Conservation (phyloP, 1,139 yeast species). For the Suhomyces panamericanus region DNA sequence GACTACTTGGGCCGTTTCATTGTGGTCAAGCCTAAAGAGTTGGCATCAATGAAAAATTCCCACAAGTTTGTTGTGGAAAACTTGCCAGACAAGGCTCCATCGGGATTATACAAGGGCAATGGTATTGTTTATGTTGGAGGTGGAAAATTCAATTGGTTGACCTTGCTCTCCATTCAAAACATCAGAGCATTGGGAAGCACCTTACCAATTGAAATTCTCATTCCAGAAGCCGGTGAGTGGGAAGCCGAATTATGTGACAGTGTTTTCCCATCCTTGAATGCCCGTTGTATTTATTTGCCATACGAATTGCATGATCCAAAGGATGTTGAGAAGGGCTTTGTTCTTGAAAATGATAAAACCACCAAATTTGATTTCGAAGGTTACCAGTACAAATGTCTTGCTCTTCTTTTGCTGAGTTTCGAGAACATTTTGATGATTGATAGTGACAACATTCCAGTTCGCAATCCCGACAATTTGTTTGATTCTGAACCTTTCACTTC, state of each 20-base stretch:
- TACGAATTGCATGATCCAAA: constrained; percentile 48
- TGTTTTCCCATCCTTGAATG: constrained; percentile 65
- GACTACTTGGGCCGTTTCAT: constrained; percentile 54
- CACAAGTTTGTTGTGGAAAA: constrained; percentile 55
- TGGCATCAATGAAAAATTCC: constrained; percentile 46
- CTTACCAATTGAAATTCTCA: constrained; percentile 75
- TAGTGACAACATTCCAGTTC: constrained; percentile 72
- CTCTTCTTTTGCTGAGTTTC: constrained; percentile 72
- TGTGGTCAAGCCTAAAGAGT: constrained; percentile 50
- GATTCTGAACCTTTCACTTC: constrained; percentile 23
- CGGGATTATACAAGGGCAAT: constrained; percentile 55
- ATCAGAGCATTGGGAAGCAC: constrained; percentile 62
- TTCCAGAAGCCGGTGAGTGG: constrained; percentile 69
- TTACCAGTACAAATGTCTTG: constrained; percentile 76
- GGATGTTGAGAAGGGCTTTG: constrained; percentile 8
- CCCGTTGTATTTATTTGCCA: constrained; percentile 66
- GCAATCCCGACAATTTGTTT: constrained; percentile 47
- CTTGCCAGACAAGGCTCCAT: constrained; percentile 51
- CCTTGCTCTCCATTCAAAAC: constrained; percentile 63
- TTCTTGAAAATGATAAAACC: constrained; percentile 8
- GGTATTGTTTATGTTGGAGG: constrained; percentile 87
- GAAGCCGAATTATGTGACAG: constrained; percentile 66
- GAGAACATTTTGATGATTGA: constrained; percentile 75
- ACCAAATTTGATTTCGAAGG: constrained; percentile 58
- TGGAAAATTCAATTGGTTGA: constrained; percentile 72